Evolutionary conservation across 306 rosid species (phyloP), one percentile per base, ranked within the genome.

Genomic region (Ammopiptanthus mongolicus): DNA sequence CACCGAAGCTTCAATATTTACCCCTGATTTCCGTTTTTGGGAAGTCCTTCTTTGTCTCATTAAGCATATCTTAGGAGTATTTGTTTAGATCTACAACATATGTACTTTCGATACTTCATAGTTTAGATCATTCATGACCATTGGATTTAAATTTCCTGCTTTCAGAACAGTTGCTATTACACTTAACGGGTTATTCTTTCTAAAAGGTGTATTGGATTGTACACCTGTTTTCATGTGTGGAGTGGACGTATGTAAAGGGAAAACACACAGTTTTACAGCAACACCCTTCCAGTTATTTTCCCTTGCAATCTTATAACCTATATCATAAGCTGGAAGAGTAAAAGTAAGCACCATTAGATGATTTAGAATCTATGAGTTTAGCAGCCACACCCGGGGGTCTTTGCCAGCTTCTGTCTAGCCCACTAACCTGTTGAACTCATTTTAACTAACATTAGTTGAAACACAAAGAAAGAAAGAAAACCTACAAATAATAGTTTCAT

Each of bases 351-450:
- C 98, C 98, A 8, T 90, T 90, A 17, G 88, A 28, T 50, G 98
- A 78, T 84, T 82, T 94, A 68, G 76, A 64, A 65, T 84, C 87
- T 46, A 87, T 73, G 60, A 94, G 97, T 74, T 94, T 94, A 22
- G 98, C 98, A 10, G 85, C 83, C 62, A 91, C 98, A 78, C 97
- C 98, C 1, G 96, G 88, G 6, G 97, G 91, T 74, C 78, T 90
- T 80, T 85, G 87, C 98, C 98, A 94, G 87, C 98, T 94, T 87
- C 97, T 88, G 79, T 91, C 98, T 48, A 94, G 69, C 57, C 98
- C 98, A 71, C 96, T 83, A 57, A 94, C 91, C 98, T 93, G 86
- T 74, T 78, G 12, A 65, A 62, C 28, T 73, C 62, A 80, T 77
- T 47, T 63, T 22, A 34, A 17, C 58, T 33, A 59, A n/a, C 75